phyloP scores from a whole-genome alignment of 108 stramenopile genomes.

The Skeletonema potamos region DNA sequence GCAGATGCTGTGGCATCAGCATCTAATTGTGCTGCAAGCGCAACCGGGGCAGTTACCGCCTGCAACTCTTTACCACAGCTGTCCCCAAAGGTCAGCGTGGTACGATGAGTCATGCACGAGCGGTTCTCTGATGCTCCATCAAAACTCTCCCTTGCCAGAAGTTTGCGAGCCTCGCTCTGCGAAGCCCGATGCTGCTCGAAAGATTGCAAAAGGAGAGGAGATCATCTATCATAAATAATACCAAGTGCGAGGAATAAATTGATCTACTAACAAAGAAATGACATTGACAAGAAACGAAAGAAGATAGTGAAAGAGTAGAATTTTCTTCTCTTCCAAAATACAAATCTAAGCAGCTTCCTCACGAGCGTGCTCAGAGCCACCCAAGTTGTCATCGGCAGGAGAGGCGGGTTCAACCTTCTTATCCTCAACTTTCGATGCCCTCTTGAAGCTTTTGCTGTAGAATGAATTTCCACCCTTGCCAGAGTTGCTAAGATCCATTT shows the following conservation, averaged over 20 bases:
- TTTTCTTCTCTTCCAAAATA: not conserved
- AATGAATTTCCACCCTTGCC: not conserved
- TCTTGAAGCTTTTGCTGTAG: not conserved
- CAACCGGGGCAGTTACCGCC: too few species aligned
- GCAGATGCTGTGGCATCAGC: too few species aligned
- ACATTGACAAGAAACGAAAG: not conserved
- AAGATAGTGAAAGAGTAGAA: too few species aligned
- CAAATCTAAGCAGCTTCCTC: not conserved
- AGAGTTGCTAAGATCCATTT: conserved; percentile 1
- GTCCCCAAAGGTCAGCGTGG: too few species aligned
- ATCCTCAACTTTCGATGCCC: not conserved
- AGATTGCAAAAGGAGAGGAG: not conserved
- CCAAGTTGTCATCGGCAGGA: not conserved
- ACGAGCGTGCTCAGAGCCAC: not conserved
- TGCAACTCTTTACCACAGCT: too few species aligned
- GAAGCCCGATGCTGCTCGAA: not conserved
- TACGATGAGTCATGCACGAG: too few species aligned
- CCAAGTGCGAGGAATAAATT: too few species aligned
- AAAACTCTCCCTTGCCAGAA: too few species aligned
- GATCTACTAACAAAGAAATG: not conserved
- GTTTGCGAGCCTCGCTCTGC: too few species aligned
- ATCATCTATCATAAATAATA: not conserved
- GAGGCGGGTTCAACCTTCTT: not conserved
- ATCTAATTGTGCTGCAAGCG: too few species aligned
- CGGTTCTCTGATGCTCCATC: too few species aligned